Base-by-base conservation (phyloP, 139 green algal genomes). In the Spirogloea muscicola region DNA sequence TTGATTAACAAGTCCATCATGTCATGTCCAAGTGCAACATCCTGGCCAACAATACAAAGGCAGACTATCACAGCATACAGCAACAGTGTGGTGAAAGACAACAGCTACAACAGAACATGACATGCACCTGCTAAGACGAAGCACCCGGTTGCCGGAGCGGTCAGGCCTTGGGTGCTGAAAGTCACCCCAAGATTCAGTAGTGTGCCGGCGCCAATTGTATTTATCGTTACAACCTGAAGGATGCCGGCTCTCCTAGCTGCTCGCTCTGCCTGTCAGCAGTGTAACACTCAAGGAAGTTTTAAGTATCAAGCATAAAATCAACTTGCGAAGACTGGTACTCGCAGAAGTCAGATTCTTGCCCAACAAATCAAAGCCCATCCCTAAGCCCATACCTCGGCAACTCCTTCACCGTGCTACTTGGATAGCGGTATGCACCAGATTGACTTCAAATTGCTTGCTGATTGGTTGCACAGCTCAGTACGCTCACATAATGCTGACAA, bases 171-270 rank as follows among this genome's bases (percentile, higher is more conserved):
- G 25, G 44, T 48, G 10, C 25, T 34, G 29, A 98, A 87, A 59
- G 97, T 87, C 0, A 92, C 96, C 67, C 93, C 94, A 41, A 97
- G 77, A 76, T 99, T 98, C 33, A 96, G 85, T 34, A 96, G 80
- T 42, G 82, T 91, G 21, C 84, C 91, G 5, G 94, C 88, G 1
- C 86, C 78, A 18, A 98, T 63, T 2, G 88, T 88, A 3, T 86
- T 76, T 44, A 82, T 46, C 5, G 74, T 82, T 10, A 38, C 51
- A 10, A 81, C 68, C 44, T 90, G 82, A 9, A 81, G n/a, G 0
- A 82, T 59, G 1, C 74, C 64, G 18, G 66, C 13, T 34, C 74
- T 10, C 40, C 74, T 27, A 1, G 74, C 64, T 21, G 74, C 57
- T 33, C 74, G 27, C 58, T 82, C 74, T 29, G 74, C 64, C 66